Evolutionary conservation across 345 rosid species (phyloP), one percentile per base, ranked within the genome.

Genomic region (Acer yangbiense): DNA sequence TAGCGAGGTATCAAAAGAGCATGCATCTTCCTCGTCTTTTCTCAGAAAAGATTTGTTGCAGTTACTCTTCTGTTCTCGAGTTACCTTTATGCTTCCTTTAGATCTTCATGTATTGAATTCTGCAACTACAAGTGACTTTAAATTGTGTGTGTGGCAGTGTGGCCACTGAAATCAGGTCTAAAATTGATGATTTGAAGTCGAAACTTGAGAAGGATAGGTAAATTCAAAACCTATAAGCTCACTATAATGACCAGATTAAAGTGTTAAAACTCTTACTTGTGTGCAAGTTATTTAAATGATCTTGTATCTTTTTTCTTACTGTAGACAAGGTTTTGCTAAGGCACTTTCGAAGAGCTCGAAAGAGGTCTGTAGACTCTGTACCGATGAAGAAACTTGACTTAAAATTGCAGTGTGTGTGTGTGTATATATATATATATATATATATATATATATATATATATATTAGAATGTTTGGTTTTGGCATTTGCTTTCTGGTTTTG

Each of bases 201-300:
- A 94, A 86, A 77, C 81, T 90, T 29, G 97, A 91, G 82, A 92
- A 88, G 85, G 98, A 92, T 68, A 89, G 97, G 98, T 94, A 84
- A 74, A 74, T 11, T 66, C 17, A 70, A 69, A 27, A 55, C 46
- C 13, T 54, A 54, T 35, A 25, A 7, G 62, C 48, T 58, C 64
- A 75, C 65, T n/a, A 69, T 39, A 64, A 52, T 60, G 9, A 44
- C 55, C 48, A 39, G 54, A 43, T 16, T 17, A 54, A 25, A 58
- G 4, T 35, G 58, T 65, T 6, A 7, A 9, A 60, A 39, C 27
- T 55, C 11, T 65, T 17, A 20, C n/a, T 54, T 60, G 8, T 68
- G 39, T 9, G 14, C 41, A 21, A 61, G 16, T 32, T 48, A 55
- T 44, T 76, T 77, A 7, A n/a, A 27, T 25, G 16, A 41, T 55